Percentiles rank a stretch among this genome's conserved stretches.
Evolutionary conservation across 345 rosid species (phyloP).

Genomic region (Hirschfeldia incana): DNA sequence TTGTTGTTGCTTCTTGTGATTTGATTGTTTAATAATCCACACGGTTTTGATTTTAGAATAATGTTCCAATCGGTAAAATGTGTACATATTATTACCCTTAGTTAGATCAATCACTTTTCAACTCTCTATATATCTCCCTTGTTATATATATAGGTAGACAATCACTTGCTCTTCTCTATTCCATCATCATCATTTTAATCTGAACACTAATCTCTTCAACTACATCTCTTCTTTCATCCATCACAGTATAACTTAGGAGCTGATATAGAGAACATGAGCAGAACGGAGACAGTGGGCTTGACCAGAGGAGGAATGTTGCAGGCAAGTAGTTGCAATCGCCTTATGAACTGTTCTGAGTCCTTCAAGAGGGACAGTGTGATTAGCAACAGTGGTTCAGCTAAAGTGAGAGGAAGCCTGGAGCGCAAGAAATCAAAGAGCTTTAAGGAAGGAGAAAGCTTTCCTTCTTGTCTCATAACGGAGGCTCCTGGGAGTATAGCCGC

Average conservation of each 20-base stretch:
- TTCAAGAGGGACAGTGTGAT: slow-evolving; percentile 25
- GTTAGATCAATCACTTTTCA: slow-evolving; percentile 6
- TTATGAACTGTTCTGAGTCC: slow-evolving; percentile 30
- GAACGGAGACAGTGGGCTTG: slow-evolving; percentile 25
- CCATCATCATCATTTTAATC: slow-evolving; percentile 5
- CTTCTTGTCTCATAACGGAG: slow-evolving; percentile 39
- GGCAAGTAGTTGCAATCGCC: slow-evolving; percentile 28
- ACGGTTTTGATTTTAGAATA: slow-evolving; percentile 27
- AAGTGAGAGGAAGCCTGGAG: slow-evolving; percentile 31
- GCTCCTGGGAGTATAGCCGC: slow-evolving; percentile 72
- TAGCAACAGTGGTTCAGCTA: slow-evolving; percentile 16
- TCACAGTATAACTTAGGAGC: slow-evolving; percentile 2
- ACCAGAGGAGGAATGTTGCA: slow-evolving; percentile 28
- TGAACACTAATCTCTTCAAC: neutral
- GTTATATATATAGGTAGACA: slow-evolving; percentile 21
- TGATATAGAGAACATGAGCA: slow-evolving; percentile 29
- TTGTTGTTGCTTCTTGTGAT: slow-evolving; percentile 2
- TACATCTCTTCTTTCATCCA: neutral
- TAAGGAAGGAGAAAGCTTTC: slow-evolving; percentile 32
- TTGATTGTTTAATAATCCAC: slow-evolving; percentile 16
- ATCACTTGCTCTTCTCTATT: slow-evolving; percentile 12
- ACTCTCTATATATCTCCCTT: neutral
- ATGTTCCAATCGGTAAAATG: slow-evolving; percentile 7
- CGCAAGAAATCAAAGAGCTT: slow-evolving; percentile 39
- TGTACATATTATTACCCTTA: slow-evolving; percentile 8